Evolutionary conservation across 306 rosid genomes (phyloP).

Genomic region (Aeschynomene evenia): DNA sequence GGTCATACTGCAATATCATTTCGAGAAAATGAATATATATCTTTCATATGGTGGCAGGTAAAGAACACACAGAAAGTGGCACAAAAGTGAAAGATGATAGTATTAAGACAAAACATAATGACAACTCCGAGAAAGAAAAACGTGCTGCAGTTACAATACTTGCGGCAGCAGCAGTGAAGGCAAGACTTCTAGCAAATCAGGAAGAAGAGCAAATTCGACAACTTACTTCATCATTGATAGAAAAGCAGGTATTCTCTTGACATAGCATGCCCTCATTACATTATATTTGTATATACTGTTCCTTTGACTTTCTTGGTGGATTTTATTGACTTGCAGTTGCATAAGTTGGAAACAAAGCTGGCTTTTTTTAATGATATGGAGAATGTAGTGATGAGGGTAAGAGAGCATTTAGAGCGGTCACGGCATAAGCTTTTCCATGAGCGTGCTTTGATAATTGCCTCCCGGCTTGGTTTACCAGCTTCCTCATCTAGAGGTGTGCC

Average conservation of each 20-base stretch:
- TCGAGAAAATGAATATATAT: background rate
- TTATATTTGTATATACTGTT: background rate
- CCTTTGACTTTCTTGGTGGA: conserved; percentile 19
- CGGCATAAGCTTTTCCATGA: conserved; percentile 92
- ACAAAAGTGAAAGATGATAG: conserved; percentile 35
- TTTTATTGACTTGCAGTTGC: conserved; percentile 56
- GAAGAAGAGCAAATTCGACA: conserved; percentile 84
- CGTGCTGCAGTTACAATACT: conserved; percentile 77
- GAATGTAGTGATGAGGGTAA: conserved; percentile 64
- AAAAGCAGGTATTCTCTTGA: conserved; percentile 68
- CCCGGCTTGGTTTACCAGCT: conserved; percentile 70
- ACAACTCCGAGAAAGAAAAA: conserved; percentile 61
- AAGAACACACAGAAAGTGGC: conserved; percentile 44
- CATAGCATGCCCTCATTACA: conserved; percentile 11
- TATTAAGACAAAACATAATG: conserved; percentile 34
- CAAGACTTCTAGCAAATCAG: conserved; percentile 77
- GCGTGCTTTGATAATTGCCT: conserved; percentile 79
- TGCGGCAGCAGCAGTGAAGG: conserved; percentile 87
- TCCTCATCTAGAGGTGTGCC: conserved; percentile 65
- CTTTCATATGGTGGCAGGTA: conserved; percentile 46
- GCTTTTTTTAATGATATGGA: conserved; percentile 76
- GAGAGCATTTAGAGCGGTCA: conserved; percentile 81
- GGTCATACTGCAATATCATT: conserved; percentile 2
- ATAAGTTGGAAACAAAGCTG: conserved; percentile 77
- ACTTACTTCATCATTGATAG: conserved; percentile 68